phyloP scores from a whole-genome alignment of 768 basidiomycete genomes.

The Multifurca ochricompacta region DNA sequence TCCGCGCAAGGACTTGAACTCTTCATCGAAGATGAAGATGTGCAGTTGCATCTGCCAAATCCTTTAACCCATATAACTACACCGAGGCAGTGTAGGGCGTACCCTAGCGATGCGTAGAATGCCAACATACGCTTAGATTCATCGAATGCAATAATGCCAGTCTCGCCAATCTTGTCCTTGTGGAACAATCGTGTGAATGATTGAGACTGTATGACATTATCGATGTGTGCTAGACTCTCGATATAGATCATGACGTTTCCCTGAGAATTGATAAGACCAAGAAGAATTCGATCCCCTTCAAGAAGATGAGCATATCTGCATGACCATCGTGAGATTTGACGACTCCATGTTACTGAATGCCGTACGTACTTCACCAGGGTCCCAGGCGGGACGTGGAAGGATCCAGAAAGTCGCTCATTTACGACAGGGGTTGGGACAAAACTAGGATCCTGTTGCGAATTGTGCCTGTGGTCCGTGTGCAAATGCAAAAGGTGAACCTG shows the following conservation, averaged over 20 bases:
- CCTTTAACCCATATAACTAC: background rate
- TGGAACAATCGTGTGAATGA: conserved; percentile 25
- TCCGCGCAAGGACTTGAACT: conserved; percentile 34
- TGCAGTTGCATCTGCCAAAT: conserved; percentile 32
- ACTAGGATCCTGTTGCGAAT: conserved; percentile 12
- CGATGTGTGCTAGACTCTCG: conserved; percentile 5
- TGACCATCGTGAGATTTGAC: background rate
- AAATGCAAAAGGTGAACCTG: conserved; percentile 2
- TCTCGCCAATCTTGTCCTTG: conserved; percentile 40
- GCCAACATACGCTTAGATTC: conserved; percentile 45
- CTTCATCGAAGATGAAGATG: conserved; percentile 42
- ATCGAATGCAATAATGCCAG: conserved; percentile 42
- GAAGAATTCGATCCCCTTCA: conserved; percentile 12
- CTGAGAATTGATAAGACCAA: conserved; percentile 4
- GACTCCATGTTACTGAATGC: too few relatives aligned
- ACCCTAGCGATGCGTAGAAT: conserved; percentile 39
- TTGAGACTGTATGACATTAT: background rate
- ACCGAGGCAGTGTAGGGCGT: background rate
- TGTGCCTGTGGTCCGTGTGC: conserved; percentile 9
- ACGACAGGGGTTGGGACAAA: conserved; percentile 11
- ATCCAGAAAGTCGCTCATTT: conserved; percentile 1
- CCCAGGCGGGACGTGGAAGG: conserved; percentile 6
- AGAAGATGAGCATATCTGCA: conserved; percentile 16
- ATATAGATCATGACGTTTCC: conserved; percentile 14
- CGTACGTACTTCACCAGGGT: conserved; percentile 1